Base-by-base conservation (phyloP, 192 early-diverging fungal genomes). In the Allomyces macrogynus region DNA sequence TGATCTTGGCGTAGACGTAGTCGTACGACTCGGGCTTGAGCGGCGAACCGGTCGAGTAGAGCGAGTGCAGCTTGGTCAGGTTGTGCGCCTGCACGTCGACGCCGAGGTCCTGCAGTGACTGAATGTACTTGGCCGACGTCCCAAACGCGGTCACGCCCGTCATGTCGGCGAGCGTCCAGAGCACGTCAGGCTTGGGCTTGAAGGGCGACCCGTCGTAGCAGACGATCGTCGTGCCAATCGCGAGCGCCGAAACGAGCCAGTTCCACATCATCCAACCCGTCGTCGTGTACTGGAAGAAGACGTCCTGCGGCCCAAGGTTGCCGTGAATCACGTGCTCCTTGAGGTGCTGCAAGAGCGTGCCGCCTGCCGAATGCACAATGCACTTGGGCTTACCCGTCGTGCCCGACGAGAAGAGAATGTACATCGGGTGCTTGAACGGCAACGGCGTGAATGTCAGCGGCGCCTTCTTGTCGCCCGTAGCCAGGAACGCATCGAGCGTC, bases 241-340 rank as follows among this genome's bases (percentile, higher is more conserved):
- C 79, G n/a, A 97, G 76, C 22, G 82, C 90, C 22, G 80, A 76
- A 1, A 93, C 80, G 25, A 95, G 82, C 95, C 95, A 98, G 75
- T 98, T 96, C 93, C 93, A 98, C 95, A 98, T 98, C 95, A 98
- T 98, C 89, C 90, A 92, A 4, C 89, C 90, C 5, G 88, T 93
- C 0, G 88, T 89, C 1, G 88, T 89, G 68, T 89, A 91, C 70
- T 96, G 92, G 69, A 98, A 87, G 65, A 89, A 75, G 1, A 90
- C 82, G 71, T 95, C 93, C n/a, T 80, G 71, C 8, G 77, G 67
- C 0, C 70, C 76, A 65, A 96, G 70, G 64, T 86, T 80, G 24
- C 89, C 89, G 61, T 95, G 89, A 61, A 96, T 83, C 23, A 87
- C 75, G 72, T 94, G 92, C 67, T 98, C 95, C 74, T 95, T 98